Evolutionary conservation across 441 rosid genomes (phyloP), one percentile per base, ranked within the genome.

Genomic region (Erysimum cheiri): DNA sequence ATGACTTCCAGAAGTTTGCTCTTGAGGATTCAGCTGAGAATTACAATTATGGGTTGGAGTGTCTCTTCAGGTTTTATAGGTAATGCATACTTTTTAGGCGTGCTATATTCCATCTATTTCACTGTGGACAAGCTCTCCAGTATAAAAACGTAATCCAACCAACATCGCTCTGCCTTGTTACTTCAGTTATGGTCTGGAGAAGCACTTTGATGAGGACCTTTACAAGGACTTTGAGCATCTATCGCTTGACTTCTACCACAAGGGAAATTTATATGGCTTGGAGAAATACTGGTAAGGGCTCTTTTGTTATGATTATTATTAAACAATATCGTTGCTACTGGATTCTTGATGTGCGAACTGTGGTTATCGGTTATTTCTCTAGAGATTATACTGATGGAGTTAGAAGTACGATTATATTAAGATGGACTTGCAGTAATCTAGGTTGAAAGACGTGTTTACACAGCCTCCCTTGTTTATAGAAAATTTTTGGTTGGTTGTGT

Each of bases 51-150:
- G 99, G 99, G 52, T 64, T 86, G 32, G 98, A 92, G 80, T 92
- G 98, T 73, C 98, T 94, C 76, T 94, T 94, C 85, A 88, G 99
- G 81, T 94, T 92, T 80, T 94, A 87, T 60, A 94, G 99, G 99
- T 95, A 89, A 68, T 56, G 54, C 48, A 41, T 69, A 22, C 67
- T n/a, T 69, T n/a, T 28, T n/a, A 11, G 4, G 65, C 5, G 55
- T 64, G 69, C 54, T 28, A 48, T 65, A 65, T 39, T 41, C 72
- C 49, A 61, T 66, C 41, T 47, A 22, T 19, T 41, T 33, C 44
- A 43, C 35, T 29, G 26, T 35, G 7, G 58, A 28, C 41, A 35
- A 55, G 49, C 60, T 31, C 44, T 57, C 32, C 13, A 26, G 39
- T 39, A 5, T 17, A 3, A 49, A 19, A 68, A 68, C 1, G 46